A percentile compares a stretch with the other conserved stretches of the same genome.
Conservation (phyloP, 179 eudicot species). For the Amaranthus tricolor region DNA sequence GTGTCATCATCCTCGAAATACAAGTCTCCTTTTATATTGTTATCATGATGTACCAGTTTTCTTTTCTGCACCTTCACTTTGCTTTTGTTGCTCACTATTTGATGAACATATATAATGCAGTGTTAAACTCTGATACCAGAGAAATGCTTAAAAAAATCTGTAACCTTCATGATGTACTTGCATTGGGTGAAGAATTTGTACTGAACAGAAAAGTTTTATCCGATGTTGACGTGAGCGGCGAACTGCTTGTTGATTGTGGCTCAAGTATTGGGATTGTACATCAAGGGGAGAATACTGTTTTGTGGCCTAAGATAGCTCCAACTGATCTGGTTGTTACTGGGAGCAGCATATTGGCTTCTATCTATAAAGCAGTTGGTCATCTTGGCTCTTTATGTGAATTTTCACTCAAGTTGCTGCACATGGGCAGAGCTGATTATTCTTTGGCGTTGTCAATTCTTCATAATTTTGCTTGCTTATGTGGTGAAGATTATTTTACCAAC, state of each 20-base stretch:
- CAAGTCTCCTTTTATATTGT: not conserved
- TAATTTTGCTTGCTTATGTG: constrained; percentile 60
- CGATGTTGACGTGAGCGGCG: constrained; percentile 27
- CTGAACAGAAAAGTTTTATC: constrained; percentile 40
- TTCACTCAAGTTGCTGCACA: constrained; percentile 48
- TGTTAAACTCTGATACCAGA: constrained; percentile 44
- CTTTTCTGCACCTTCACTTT: not conserved
- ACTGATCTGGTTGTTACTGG: constrained; percentile 49
- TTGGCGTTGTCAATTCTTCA: constrained; percentile 57
- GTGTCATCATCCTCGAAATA: not conserved
- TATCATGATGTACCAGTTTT: not conserved
- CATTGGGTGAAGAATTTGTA: constrained; percentile 60
- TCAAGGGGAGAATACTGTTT: constrained; percentile 29
- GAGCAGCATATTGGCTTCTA: constrained; percentile 54
- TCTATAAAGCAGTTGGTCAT: constrained; percentile 51
- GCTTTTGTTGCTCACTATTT: constrained; percentile 2
- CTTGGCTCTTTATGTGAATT: constrained; percentile 54
- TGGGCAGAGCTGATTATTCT: constrained; percentile 34
- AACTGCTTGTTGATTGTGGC: constrained; percentile 18
- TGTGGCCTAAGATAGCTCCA: constrained; percentile 44
- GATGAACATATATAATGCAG: constrained; percentile 37
- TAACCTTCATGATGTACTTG: constrained; percentile 44
- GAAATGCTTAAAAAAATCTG: constrained; percentile 45
- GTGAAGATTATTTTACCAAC: constrained; percentile 46
- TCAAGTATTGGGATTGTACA: constrained; percentile 33